These are phyloP conservation scores for Obelidium mucronatum DNA, from an alignment of 192 early-diverging fungal species.

Conservation along the genomic window DNA sequence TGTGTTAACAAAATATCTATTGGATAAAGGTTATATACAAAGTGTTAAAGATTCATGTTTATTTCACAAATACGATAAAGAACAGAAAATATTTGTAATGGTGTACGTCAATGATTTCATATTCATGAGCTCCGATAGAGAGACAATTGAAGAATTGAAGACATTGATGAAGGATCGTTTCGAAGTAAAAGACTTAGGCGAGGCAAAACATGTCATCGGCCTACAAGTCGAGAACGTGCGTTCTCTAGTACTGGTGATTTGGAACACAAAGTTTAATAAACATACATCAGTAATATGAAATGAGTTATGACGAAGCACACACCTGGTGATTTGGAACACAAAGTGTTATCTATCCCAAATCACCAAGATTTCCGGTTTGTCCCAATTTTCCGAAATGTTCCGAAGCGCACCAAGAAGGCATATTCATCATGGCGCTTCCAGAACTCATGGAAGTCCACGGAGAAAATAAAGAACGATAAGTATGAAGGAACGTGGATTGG, in stretches of 20 bases:
- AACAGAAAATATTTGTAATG: background rate
- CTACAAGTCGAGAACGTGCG: conserved; percentile 2
- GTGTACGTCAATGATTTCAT: conserved; percentile 32
- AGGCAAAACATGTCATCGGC: conserved; percentile 14
- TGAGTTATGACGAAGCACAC: no score
- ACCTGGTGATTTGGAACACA: no score
- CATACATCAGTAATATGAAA: no score
- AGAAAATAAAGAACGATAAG: background rate
- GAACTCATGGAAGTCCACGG: no score
- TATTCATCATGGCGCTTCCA: no score
- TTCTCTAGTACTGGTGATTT: no score
- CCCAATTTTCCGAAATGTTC: no score
- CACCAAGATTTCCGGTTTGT: no score
- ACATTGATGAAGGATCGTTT: background rate
- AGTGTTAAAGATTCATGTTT: conserved; percentile 12
- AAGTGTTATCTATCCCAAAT: no score
- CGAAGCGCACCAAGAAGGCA: no score
- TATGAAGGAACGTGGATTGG: conserved; percentile 2
- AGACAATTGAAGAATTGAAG: background rate
- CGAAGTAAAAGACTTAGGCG: conserved; percentile 13
- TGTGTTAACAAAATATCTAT: conserved; percentile 2
- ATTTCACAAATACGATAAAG: no score
- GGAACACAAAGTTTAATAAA: no score
- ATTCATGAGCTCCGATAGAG: conserved; percentile 2
- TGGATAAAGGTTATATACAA: conserved; percentile 3